phyloP scores from a whole-genome alignment of 495 filamentous ascomycete species.

The Tuber indicum region DNA sequence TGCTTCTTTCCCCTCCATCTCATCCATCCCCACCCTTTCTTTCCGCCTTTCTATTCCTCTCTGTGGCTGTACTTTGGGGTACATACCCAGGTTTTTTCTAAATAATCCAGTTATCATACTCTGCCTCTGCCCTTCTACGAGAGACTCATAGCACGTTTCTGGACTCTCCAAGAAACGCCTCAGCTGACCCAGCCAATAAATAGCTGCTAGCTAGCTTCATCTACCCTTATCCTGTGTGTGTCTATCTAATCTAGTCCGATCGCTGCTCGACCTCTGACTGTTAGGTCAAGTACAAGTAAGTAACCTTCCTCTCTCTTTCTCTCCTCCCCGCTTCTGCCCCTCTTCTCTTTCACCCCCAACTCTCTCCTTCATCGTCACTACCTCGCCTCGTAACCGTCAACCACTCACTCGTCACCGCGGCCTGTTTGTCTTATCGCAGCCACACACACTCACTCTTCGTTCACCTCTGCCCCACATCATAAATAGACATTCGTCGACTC shows the following conservation, averaged over 20 bases:
- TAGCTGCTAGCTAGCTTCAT: neutral
- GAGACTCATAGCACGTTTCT: neutral
- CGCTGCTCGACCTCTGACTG: neutral
- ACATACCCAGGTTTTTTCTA: neutral
- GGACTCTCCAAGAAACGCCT: neutral
- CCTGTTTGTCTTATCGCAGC: conserved; percentile 11
- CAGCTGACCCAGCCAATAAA: neutral
- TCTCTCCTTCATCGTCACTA: conserved; percentile 8
- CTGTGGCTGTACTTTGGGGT: neutral
- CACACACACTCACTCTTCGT: neutral
- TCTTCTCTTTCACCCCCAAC: neutral
- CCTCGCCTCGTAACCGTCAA: conserved; percentile 21
- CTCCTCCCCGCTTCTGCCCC: conserved; percentile 6
- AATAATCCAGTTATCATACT: neutral
- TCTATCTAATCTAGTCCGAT: neutral
- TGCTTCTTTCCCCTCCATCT: neutral
- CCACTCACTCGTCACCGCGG: conserved; percentile 17
- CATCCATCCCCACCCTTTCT: neutral
- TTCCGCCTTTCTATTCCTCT: neutral
- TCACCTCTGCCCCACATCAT: conserved; percentile 5
- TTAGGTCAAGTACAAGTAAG: conserved; percentile 8
- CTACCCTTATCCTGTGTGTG: neutral
- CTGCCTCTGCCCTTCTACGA: neutral
- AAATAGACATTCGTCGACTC: conserved; percentile 3
- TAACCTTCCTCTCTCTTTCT: conserved; percentile 20